Evolutionary conservation across 768 basidiomycete genomes (phyloP).

Genomic region (Hygrocybe coccinea): DNA sequence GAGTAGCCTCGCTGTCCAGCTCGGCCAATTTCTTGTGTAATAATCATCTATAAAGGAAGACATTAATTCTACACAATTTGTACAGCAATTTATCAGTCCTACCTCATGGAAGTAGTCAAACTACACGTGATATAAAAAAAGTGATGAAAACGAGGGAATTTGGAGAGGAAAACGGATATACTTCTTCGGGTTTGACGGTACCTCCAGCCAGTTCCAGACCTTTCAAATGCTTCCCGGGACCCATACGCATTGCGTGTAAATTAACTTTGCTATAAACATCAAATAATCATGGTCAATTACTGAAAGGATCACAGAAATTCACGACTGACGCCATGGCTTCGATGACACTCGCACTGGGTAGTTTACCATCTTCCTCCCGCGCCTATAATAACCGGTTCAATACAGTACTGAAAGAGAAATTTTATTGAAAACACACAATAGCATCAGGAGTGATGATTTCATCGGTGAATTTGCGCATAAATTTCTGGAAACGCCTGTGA

Average conservation of each 20-base stretch:
- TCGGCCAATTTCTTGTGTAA: conserved; percentile 78
- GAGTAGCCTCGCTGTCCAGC: conserved; percentile 74
- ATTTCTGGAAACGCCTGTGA: conserved; percentile 53
- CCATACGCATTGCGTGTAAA: conserved; percentile 46
- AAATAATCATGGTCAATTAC: background rate
- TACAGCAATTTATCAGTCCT: background rate
- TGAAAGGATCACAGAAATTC: background rate
- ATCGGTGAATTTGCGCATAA: conserved; percentile 61
- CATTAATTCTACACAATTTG: background rate
- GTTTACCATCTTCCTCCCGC: conserved; percentile 63
- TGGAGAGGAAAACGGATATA: conserved; percentile 17
- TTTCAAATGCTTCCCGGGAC: conserved; percentile 84
- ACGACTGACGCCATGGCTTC: conserved; percentile 55
- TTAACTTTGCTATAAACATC: conserved; percentile 38
- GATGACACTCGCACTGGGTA: conserved; percentile 55
- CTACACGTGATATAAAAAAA: conserved; percentile 27
- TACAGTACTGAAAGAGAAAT: conserved; percentile 18
- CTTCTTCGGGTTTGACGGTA: conserved; percentile 74
- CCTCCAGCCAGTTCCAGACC: conserved; percentile 80
- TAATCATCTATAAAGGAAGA: conserved; percentile 51
- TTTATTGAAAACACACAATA: conserved; percentile 16
- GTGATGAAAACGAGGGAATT: background rate
- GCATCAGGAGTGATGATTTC: conserved; percentile 53
- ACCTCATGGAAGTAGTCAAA: conserved; percentile 90
- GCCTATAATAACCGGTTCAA: conserved; percentile 29